Evolutionary conservation across 345 rosid genomes (phyloP), one percentile per base, ranked within the genome.

Genomic region (Draba incana): DNA sequence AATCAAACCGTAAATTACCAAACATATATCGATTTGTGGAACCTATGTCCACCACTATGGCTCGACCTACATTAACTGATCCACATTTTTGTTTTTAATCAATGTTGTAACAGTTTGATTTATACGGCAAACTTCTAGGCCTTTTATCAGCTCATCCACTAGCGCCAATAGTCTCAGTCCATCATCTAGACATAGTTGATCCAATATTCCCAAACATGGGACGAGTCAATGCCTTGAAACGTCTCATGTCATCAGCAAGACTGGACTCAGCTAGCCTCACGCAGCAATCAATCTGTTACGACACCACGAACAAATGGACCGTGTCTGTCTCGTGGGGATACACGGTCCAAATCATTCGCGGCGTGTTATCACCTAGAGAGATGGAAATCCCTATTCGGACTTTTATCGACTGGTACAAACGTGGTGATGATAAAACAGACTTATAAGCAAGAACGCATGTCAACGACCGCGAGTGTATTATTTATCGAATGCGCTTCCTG

Each of bases 291-390:
- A 76, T 88, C 1, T 90, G 96, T 77, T 86, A 93, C 43, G 92
- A 86, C 70, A 23, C 24, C 11, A 25, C 59, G 23, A 74, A 81
- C 38, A 62, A 57, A 37, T 88, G 98, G 98, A 88, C 92, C 0
- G 66, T 88, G 23, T 88, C 96, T 0, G 84, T 90, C 9, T 83
- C 96, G 0, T 90, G 98, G 98, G 96, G 98, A n/a, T 88, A 80
- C 51, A 74, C 86, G 0, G 86, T 88, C 24, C 92, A 86, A 25
- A 74, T 93, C 5, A 61, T 41, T 24, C 81, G 86, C 0, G 90
- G 87, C 24, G 81, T 82, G 25, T 4, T 83, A 45, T 23, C 77
- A 3, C 86, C 86, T 0, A 76, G 86, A 38, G 86, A 84, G 56
- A 69, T 92, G 51, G 82, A 77, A 46, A 63, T 72, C 13, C 93